Evolutionary conservation across 2,329 filamentous ascomycete species (phyloP).

Genomic region (Ilyonectria mors-panacis): DNA sequence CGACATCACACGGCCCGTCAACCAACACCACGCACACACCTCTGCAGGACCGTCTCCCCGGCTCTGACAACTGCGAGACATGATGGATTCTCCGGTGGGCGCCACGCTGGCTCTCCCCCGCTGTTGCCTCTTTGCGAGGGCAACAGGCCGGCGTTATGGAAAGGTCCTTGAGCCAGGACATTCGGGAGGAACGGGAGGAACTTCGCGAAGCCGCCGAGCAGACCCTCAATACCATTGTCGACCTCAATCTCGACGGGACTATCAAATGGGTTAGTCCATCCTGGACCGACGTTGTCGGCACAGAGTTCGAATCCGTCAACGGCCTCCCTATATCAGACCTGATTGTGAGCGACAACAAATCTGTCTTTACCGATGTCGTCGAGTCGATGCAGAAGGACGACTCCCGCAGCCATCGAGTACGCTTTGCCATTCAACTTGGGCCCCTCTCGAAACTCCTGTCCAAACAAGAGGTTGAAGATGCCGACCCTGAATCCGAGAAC

Average conservation of each 20-base stretch:
- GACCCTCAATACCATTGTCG: slow-evolving; percentile 95
- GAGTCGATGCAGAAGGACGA: slow-evolving; percentile 94
- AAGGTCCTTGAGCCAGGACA: slow-evolving; percentile 85
- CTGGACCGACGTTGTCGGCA: slow-evolving; percentile 94
- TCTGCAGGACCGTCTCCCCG: slow-evolving; percentile 5
- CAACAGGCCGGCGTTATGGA: slow-evolving; percentile 69
- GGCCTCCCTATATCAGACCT: slow-evolving; percentile 86
- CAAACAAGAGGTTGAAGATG: slow-evolving; percentile 57
- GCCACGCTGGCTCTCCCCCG: slow-evolving; percentile 65
- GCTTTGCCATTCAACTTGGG: slow-evolving; percentile 81
- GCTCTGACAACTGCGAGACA: slow-evolving; percentile 27
- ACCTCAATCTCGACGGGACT: slow-evolving; percentile 89
- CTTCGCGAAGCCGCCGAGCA: slow-evolving; percentile 96
- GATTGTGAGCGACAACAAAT: slow-evolving; percentile 82
- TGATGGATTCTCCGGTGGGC: slow-evolving; percentile 58
- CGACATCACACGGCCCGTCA: slow-evolving; percentile 30
- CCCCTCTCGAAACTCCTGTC: slow-evolving; percentile 76
- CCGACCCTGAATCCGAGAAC: slow-evolving; percentile 52
- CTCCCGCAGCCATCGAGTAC: slow-evolving; percentile 90
- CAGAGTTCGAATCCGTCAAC: slow-evolving; percentile 78
- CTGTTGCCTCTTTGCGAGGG: slow-evolving; percentile 66
- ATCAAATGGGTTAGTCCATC: slow-evolving; percentile 98
- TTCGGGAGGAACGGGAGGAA: slow-evolving; percentile 93
- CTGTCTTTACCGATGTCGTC: slow-evolving; percentile 85
- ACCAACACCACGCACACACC: slow-evolving; percentile 29